These are phyloP conservation scores for Lichtheimia corymbifera DNA, from an alignment of 371 early-diverging fungal species.

Conservation along the genomic window DNA sequence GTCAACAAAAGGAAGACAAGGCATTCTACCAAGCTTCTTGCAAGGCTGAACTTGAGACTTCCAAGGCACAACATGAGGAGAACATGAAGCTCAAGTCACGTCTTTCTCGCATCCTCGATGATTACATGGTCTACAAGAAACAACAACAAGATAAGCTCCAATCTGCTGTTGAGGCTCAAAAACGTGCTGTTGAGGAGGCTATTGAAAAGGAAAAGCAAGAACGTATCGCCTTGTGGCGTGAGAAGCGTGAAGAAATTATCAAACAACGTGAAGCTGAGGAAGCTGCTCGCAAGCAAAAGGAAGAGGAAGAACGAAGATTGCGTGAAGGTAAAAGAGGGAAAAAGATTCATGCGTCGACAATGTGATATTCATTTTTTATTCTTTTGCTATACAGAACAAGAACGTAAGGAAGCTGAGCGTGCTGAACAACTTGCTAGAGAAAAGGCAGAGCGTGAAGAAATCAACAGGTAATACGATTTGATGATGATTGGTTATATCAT, in stretches of 20 bases:
- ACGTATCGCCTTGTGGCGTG: slow-evolving; percentile 59
- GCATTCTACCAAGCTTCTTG: slow-evolving; percentile 77
- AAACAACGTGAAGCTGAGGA: slow-evolving; percentile 45
- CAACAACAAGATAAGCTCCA: slow-evolving; percentile 59
- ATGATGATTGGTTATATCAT: slow-evolving; percentile 7
- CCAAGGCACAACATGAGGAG: slow-evolving; percentile 69
- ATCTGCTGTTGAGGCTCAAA: slow-evolving; percentile 55
- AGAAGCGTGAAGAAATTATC: slow-evolving; percentile 45
- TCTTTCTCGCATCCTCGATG: slow-evolving; percentile 76
- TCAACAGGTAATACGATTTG: slow-evolving; percentile 25
- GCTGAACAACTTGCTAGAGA: slow-evolving; percentile 37
- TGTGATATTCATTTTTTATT: neutral
- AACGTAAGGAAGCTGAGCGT: slow-evolving; percentile 23
- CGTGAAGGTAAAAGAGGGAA: slow-evolving; percentile 27
- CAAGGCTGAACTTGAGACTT: slow-evolving; percentile 66
- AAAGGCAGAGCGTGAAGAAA: slow-evolving; percentile 24
- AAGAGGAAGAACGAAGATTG: slow-evolving; percentile 41
- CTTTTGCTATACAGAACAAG: neutral
- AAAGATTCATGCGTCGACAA: slow-evolving; percentile 15
- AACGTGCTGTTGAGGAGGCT: slow-evolving; percentile 50
- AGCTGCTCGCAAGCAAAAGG: slow-evolving; percentile 32
- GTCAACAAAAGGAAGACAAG: slow-evolving; percentile 84
- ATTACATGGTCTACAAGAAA: slow-evolving; percentile 70
- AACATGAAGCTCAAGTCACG: slow-evolving; percentile 78
- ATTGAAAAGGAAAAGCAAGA: slow-evolving; percentile 75